Evolutionary conservation across 1,284 basidiomycete species (phyloP).

Genomic region (Ustilago lituana): DNA sequence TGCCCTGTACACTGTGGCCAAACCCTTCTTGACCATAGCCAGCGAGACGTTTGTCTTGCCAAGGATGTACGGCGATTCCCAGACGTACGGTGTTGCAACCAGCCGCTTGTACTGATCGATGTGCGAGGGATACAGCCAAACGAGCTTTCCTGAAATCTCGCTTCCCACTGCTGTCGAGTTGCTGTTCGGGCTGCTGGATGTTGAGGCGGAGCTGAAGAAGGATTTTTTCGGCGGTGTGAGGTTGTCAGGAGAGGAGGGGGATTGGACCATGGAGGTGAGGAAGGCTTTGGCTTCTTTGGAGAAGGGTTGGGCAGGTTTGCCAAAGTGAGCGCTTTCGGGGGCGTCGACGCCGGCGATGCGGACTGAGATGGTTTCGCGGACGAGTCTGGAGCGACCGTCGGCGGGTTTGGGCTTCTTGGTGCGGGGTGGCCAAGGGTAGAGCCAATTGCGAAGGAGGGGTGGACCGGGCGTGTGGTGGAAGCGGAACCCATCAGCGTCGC

Average conservation of each 20-base stretch:
- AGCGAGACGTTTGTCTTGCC: slow-evolving; percentile 64
- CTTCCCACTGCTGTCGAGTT: background rate
- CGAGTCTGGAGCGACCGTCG: slow-evolving; percentile 18
- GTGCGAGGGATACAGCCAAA: slow-evolving; percentile 59
- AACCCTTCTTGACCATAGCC: slow-evolving; percentile 56
- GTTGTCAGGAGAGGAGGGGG: slow-evolving; percentile 36
- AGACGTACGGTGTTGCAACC: slow-evolving; percentile 65
- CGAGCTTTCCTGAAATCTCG: slow-evolving; percentile 19
- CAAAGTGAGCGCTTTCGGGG: slow-evolving; percentile 64
- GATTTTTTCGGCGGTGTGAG: slow-evolving; percentile 15
- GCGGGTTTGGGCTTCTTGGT: slow-evolving; percentile 17
- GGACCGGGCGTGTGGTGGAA: slow-evolving; percentile 64
- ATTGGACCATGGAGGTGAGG: slow-evolving; percentile 42
- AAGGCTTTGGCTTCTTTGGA: slow-evolving; percentile 62
- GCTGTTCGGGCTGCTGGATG: background rate
- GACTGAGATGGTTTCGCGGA: slow-evolving; percentile 57
- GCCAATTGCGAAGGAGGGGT: slow-evolving; percentile 39
- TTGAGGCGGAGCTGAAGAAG: slow-evolving; percentile 23
- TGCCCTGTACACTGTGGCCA: slow-evolving; percentile 63
- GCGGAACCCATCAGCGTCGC: slow-evolving; percentile 66
- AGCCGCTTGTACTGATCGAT: slow-evolving; percentile 66
- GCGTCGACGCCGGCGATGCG: slow-evolving; percentile 65
- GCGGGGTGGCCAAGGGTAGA: slow-evolving; percentile 45
- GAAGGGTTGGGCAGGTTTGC: slow-evolving; percentile 63
- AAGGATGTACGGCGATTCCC: slow-evolving; percentile 58